Evolutionary conservation across 345 rosid species (phyloP).

Genomic region (Bruguiera sexangula): DNA sequence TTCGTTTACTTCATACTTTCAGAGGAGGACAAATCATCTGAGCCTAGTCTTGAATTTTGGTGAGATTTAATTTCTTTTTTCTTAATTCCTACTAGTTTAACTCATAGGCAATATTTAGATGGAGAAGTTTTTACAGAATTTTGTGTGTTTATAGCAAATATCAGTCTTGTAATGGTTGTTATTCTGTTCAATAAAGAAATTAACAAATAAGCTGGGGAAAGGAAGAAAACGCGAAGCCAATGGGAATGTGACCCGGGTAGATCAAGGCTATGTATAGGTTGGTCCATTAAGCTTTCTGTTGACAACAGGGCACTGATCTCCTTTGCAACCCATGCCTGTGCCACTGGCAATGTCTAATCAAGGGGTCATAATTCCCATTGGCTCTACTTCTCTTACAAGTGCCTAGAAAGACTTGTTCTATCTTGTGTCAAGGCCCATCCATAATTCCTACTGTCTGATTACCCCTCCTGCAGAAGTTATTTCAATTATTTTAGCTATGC

Average conservation of each 20-base stretch:
- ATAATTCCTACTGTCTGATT: background rate
- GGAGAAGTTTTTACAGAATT: background rate
- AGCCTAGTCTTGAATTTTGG: slow-evolving; percentile 34
- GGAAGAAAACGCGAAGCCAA: background rate
- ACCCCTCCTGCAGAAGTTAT: too few relatives aligned
- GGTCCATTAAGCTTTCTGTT: too few relatives aligned
- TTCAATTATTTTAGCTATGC: background rate
- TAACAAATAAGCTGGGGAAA: background rate
- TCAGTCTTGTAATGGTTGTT: background rate
- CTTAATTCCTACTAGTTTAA: background rate
- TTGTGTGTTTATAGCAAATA: background rate
- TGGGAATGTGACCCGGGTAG: too few relatives aligned
- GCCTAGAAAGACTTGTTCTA: too few relatives aligned
- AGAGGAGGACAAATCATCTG: slow-evolving; percentile 32
- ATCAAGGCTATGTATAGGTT: too few relatives aligned
- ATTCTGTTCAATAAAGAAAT: background rate
- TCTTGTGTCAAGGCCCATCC: too few relatives aligned
- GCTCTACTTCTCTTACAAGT: too few relatives aligned
- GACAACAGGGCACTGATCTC: too few relatives aligned
- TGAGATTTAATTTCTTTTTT: background rate
- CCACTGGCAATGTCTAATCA: too few relatives aligned
- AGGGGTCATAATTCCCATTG: too few relatives aligned
- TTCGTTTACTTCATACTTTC: slow-evolving; percentile 33
- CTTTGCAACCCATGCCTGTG: too few relatives aligned
- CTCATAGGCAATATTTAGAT: background rate